A percentile compares a stretch with the other conserved stretches of the same genome.
Conservation (phyloP, 495 filamentous ascomycete species). For the Melanomma pulvis-pyrius region DNA sequence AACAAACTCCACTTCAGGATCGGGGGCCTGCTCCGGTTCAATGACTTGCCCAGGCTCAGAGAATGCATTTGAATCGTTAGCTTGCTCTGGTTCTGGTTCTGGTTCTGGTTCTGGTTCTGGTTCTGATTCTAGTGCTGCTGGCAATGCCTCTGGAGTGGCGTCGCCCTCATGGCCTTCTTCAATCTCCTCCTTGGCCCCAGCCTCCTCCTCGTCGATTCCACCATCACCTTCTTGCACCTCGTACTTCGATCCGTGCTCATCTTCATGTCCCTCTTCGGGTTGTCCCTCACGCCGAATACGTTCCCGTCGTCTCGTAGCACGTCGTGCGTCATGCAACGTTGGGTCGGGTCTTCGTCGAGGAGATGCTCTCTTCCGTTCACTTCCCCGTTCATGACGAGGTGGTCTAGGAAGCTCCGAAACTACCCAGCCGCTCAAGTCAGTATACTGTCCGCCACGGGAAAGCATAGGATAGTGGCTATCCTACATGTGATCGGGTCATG, state of each 20-base stretch:
- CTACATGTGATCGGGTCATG: slow-evolving; percentile 22
- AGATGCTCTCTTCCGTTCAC: not conserved
- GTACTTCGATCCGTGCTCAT: not conserved
- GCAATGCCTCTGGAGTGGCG: not conserved
- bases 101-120: not conserved
- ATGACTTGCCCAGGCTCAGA: not conserved
- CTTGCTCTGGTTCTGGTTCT: not conserved
- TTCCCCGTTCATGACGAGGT: not conserved
- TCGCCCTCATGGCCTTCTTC: not conserved
- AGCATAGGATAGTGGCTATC: slow-evolving; percentile 19
- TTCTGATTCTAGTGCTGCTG: too few relatives aligned
- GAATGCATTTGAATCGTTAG: not conserved
- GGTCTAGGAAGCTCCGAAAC: not conserved
- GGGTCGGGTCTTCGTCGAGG: not conserved
- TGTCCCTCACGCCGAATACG: not conserved
- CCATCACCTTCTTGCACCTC: not conserved
- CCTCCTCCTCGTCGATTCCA: not conserved
- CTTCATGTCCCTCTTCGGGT: not conserved
- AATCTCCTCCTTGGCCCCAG: not conserved
- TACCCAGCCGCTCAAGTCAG: not conserved
- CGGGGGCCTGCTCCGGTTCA: not conserved
- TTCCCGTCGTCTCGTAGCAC: not conserved
- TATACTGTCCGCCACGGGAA: not conserved
- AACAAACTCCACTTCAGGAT: not conserved
- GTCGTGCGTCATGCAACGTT: not conserved